Evolutionary conservation across 441 rosid species (phyloP), one percentile per base, ranked within the genome.

Genomic region (Geranium incanum): DNA sequence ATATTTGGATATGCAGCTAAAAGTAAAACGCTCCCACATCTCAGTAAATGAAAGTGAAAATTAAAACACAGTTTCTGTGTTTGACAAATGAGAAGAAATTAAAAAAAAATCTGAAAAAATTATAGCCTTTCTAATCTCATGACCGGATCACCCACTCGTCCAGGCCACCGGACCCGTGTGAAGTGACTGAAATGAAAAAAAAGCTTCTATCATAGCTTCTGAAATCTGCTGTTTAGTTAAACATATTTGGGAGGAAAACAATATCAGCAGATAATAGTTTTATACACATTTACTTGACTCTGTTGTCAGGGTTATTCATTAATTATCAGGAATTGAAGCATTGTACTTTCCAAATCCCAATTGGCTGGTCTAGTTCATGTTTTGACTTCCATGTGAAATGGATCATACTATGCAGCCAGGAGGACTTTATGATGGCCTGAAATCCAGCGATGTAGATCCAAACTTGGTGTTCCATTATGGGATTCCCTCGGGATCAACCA

Each of bases 391-490:
- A 50, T 16, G 15, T 50, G 57, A 50, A 28, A 28, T 28, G 33
- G 33, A 28, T 28, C 33, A 28, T 28, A 28, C 33, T 21, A 28
- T 82, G 86, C 79, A 94, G 98, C 87, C 89, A 52, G 95, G 84
- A 78, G 94, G 84, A 73, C 81, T 67, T 69, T 66, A 77, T 0
- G 93, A 85, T 66, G 91, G 97, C 19, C 71, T 88, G 41, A 89
- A 82, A 79, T 75, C 94, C 50, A 80, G 77, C 68, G 95, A 92
- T 69, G 86, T 92, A 33, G 97, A 92, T 19, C 97, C 97, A 64
- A 86, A 83, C 67, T 63, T 89, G 37, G 78, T 83, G 36, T 83
- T 94, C 74, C 99, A 92, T 79, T 86, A 90, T 74, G 99, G 99
- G 72, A 79, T 94, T 76, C 97, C 97, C 13, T 81, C 89, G n/a